Conservation (phyloP, 2,329 filamentous ascomycete species). For the Exophiala viscosa region DNA sequence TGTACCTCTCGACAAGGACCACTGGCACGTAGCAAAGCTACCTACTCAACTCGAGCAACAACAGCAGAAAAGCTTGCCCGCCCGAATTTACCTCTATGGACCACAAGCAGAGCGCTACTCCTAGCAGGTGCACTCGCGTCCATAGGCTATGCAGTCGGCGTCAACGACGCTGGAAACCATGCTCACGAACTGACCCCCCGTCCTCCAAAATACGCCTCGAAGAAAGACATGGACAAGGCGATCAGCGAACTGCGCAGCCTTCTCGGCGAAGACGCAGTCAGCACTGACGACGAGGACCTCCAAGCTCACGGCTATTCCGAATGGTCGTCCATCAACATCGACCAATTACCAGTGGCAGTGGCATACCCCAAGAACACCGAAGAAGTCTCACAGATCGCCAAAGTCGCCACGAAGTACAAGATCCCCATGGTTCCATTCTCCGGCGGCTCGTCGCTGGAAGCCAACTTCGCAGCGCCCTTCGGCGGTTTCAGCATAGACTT, state of each 20-base stretch:
- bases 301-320: constrained; percentile 65
- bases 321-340: constrained; percentile 66
- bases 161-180: constrained; percentile 37
- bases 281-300: constrained; percentile 61
- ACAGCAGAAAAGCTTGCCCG: constrained; percentile 5
- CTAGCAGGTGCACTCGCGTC: constrained; percentile 50
- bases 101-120: constrained; percentile 46
- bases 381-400: constrained; percentile 61
- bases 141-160: constrained; percentile 51
- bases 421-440: constrained; percentile 85
- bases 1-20: too few species aligned
- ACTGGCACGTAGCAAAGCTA: background rate
- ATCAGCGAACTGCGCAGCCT: constrained; percentile 51
- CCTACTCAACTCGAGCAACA: constrained; percentile 5
- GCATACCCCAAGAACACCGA: constrained; percentile 62
- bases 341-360: constrained; percentile 61
- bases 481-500: constrained; percentile 91
- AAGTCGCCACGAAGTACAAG: constrained; percentile 73
- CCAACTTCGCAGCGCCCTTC: constrained; percentile 81
- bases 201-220: constrained; percentile 38
- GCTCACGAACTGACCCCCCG: constrained; percentile 29
- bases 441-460: constrained; percentile 80
- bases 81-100: constrained; percentile 33
- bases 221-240: constrained; percentile 42
- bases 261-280: constrained; percentile 59